Evolutionary conservation across 495 filamentous ascomycete genomes (phyloP).

Genomic region (Penicillium cinerascens): DNA sequence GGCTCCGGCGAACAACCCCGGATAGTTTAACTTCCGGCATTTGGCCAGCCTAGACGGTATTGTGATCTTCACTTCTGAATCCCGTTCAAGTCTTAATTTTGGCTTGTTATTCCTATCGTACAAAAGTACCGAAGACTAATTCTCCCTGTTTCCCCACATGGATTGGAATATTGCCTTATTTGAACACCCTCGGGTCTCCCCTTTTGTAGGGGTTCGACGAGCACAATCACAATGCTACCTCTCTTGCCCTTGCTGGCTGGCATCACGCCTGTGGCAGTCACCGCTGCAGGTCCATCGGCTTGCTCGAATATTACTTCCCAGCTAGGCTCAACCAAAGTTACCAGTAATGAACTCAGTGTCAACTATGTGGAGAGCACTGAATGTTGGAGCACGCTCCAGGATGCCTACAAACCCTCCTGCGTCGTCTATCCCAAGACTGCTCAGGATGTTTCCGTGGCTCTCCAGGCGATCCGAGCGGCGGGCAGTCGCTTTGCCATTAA

Average conservation of each 20-base stretch:
- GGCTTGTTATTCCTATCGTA: slow-evolving; percentile 11
- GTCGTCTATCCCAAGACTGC: slow-evolving; percentile 27
- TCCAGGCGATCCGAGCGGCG: slow-evolving; percentile 24
- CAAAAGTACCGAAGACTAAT: slow-evolving; percentile 13
- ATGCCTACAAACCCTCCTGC: slow-evolving; percentile 31
- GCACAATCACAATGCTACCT: slow-evolving; percentile 6
- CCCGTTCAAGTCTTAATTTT: background rate
- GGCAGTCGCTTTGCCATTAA: slow-evolving; percentile 44
- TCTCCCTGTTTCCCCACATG: background rate
- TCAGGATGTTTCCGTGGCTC: slow-evolving; percentile 23
- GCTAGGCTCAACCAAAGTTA: slow-evolving; percentile 22
- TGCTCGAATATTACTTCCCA: slow-evolving; percentile 22
- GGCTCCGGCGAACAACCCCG: too few relatives aligned
- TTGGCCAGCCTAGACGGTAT: background rate
- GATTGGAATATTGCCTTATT: background rate
- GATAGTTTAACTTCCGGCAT: background rate
- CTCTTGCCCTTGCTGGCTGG: slow-evolving; percentile 9
- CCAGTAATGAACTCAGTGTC: slow-evolving; percentile 10
- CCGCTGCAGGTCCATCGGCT: slow-evolving; percentile 13
- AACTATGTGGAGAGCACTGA: slow-evolving; percentile 23
- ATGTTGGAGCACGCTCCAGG: slow-evolving; percentile 46
- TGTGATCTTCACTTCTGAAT: background rate
- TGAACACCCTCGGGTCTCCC: background rate
- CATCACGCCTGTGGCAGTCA: slow-evolving; percentile 5
- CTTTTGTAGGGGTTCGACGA: background rate